Evolutionary conservation across 208 protist genomes (phyloP).

Genomic region (Leishmania turanica): DNA sequence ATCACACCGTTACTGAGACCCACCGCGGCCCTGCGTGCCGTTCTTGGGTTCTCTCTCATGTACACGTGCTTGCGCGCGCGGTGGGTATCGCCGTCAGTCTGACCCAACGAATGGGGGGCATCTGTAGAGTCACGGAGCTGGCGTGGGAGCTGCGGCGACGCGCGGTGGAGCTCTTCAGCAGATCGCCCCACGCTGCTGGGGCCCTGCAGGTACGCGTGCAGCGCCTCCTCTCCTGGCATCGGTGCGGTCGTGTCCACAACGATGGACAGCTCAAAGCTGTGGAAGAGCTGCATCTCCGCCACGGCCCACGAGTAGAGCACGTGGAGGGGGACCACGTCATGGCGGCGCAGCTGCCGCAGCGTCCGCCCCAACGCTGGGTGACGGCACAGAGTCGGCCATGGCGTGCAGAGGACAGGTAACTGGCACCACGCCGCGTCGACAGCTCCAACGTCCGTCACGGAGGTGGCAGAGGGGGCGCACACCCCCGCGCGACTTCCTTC

Average conservation of each 20-base stretch:
- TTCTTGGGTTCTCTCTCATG: conserved; percentile 20
- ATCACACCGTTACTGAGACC: conserved; percentile 4
- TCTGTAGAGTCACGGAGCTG: background rate
- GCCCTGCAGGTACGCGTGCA: conserved; percentile 11
- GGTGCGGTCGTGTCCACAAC: conserved; percentile 52
- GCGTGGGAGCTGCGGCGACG: background rate
- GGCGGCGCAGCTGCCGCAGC: conserved; percentile 31
- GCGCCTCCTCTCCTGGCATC: conserved; percentile 12
- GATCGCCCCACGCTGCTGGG: conserved; percentile 16
- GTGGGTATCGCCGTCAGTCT: background rate
- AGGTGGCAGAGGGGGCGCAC: background rate
- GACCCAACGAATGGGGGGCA: background rate
- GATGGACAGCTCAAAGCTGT: conserved; percentile 32
- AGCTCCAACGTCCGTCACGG: background rate
- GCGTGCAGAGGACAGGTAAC: conserved; percentile 38
- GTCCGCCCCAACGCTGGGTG: conserved; percentile 15
- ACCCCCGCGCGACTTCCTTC: background rate
- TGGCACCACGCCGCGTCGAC: conserved; percentile 34
- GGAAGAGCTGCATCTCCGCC: conserved; percentile 33
- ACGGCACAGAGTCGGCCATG: conserved; percentile 37
- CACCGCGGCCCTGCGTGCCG: background rate
- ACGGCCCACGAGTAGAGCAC: conserved; percentile 55
- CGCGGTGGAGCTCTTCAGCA: conserved; percentile 15
- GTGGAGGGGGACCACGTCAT: conserved; percentile 56
- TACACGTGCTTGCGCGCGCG: background rate